Conservation (phyloP, 1,284 basidiomycete genomes). For the Vanrija pseudolonga region DNA sequence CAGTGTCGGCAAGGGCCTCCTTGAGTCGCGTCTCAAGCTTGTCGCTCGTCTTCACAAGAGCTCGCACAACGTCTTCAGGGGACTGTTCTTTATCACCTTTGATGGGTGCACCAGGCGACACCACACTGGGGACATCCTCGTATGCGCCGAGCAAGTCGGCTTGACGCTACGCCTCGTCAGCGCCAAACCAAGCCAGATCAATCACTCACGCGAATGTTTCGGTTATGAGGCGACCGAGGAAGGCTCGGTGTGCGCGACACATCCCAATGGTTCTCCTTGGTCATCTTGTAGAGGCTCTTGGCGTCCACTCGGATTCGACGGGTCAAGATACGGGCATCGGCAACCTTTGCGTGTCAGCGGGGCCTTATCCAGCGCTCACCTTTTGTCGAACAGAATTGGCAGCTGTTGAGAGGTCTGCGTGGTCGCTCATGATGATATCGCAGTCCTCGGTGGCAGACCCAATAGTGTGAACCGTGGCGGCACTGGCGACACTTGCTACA, state of each 20-base stretch:
- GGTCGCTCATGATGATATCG: constrained; percentile 17
- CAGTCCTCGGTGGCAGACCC: constrained; percentile 7
- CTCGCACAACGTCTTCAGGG: constrained; percentile 28
- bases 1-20: constrained; percentile 24
- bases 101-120: too few species aligned
- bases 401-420: constrained; percentile 10
- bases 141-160: constrained; percentile 1
- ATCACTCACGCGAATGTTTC: constrained; percentile 47
- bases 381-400: constrained; percentile 7
- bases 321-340: constrained; percentile 10
- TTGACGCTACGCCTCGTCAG: not conserved
- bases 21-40: constrained; percentile 31
- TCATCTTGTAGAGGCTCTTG: constrained; percentile 2
- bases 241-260: constrained; percentile 12
- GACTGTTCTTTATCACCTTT: not conserved
- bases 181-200: not conserved
- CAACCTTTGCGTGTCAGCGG: not conserved
- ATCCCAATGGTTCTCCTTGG: not conserved
- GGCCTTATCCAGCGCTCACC: too few species aligned
- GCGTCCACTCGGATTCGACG: constrained; percentile 7
- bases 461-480: not conserved
- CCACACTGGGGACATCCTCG: not conserved
- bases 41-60: constrained; percentile 26
- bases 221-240: constrained; percentile 47
- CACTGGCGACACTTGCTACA: not conserved